phyloP scores from a whole-genome alignment of 106 monocot species.

The Apostasia ramifera region DNA sequence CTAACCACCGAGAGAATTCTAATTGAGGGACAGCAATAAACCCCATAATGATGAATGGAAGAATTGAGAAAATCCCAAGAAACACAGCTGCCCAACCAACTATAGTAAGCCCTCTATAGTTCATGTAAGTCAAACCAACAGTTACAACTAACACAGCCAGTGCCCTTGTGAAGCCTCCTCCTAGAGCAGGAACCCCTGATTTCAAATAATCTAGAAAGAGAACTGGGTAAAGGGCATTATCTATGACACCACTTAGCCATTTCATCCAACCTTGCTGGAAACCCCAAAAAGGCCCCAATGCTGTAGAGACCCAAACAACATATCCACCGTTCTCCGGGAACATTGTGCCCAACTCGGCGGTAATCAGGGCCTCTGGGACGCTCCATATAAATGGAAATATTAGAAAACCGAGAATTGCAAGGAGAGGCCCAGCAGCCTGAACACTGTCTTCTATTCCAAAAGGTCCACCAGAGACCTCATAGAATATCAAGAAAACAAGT shows the following conservation, averaged over 20 bases:
- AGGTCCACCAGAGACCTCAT: slow-evolving; percentile 76
- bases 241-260: slow-evolving; percentile 76
- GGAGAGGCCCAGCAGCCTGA: slow-evolving; percentile 55
- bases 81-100: slow-evolving; percentile 63
- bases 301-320: slow-evolving; percentile 68
- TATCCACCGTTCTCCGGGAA: slow-evolving; percentile 78
- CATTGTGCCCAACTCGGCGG: slow-evolving; percentile 70
- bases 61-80: slow-evolving; percentile 50
- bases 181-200: slow-evolving; percentile 43
- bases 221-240: slow-evolving; percentile 76
- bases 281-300: slow-evolving; percentile 63
- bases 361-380: slow-evolving; percentile 73
- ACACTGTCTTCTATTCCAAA: slow-evolving; percentile 73
- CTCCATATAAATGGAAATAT: slow-evolving; percentile 73
- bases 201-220: slow-evolving; percentile 67
- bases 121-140: slow-evolving; percentile 46
- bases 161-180: slow-evolving; percentile 31
- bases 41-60: slow-evolving; percentile 59
- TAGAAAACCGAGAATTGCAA: slow-evolving; percentile 55
- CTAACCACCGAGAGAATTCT: slow-evolving; percentile 41
- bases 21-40: slow-evolving; percentile 41
- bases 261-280: slow-evolving; percentile 85
- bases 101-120: slow-evolving; percentile 62
- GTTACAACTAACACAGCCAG: slow-evolving; percentile 38
- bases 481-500: slow-evolving; percentile 69